Evolutionary conservation across 139 green algal genomes (phyloP).

Genomic region (Chlorella vulgaris): DNA sequence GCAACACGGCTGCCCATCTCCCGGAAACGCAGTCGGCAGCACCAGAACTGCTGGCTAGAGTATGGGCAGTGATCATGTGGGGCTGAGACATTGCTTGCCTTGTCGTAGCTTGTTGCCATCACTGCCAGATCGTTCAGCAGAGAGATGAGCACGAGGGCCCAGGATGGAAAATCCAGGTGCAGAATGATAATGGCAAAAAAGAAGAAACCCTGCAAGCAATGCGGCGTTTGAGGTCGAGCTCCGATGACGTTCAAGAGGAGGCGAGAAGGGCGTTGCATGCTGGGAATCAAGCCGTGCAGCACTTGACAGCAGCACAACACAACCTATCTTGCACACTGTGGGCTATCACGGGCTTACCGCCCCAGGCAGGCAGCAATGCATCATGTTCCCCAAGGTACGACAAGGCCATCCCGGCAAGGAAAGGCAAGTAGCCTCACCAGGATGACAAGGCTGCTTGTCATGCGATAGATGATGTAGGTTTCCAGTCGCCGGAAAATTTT

Average conservation of each 20-base stretch:
- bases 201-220: constrained; percentile 68
- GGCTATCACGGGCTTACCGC: too few relatives aligned
- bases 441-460: neutral
- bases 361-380: neutral
- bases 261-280: too few relatives aligned
- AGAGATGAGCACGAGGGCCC: constrained; percentile 43
- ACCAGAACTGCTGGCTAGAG: too few relatives aligned
- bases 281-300: too few relatives aligned
- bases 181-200: constrained; percentile 78
- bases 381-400: neutral
- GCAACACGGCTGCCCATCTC: neutral
- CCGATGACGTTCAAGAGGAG: too few relatives aligned
- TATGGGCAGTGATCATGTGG: too few relatives aligned
- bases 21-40: too few relatives aligned
- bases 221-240: too few relatives aligned
- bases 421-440: too few relatives aligned
- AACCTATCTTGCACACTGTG: too few relatives aligned
- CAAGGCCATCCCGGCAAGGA: too few relatives aligned
- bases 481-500: constrained; percentile 88
- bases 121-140: constrained; percentile 51
- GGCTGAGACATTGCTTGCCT: neutral
- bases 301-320: too few relatives aligned
- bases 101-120: constrained; percentile 50
- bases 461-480: constrained; percentile 80
- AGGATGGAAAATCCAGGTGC: constrained; percentile 14